These are phyloP conservation scores for Ramalina peruviana DNA, from an alignment of 495 filamentous ascomycete genomes.

Conservation along the genomic window DNA sequence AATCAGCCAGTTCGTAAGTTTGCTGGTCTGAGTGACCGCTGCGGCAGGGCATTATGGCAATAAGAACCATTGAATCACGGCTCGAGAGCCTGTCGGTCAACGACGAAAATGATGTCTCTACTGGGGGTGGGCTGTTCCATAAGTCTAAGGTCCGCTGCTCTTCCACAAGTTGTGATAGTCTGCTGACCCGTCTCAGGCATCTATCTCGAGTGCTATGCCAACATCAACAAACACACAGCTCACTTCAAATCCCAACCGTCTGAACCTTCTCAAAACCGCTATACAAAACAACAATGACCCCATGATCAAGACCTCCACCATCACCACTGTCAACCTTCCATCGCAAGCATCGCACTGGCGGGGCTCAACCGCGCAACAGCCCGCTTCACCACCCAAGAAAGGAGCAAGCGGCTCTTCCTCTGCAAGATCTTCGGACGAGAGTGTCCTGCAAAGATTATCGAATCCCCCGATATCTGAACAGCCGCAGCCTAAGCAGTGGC, in stretches of 20 bases:
- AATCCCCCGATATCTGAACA: conserved; percentile 44
- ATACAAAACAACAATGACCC: conserved; percentile 56
- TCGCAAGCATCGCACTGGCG: conserved; percentile 50
- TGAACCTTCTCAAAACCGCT: conserved; percentile 68
- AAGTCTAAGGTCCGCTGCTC: conserved; percentile 52
- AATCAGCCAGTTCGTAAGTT: no score
- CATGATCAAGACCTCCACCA: conserved; percentile 39
- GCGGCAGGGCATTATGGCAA: conserved; percentile 29
- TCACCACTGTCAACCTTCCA: conserved; percentile 47
- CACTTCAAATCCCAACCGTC: conserved; percentile 43
- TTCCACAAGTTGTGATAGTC: neutral
- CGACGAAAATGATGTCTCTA: conserved; percentile 56
- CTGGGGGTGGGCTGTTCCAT: conserved; percentile 34
- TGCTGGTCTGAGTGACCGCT: neutral
- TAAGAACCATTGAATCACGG: conserved; percentile 56
- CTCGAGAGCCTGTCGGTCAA: conserved; percentile 73
- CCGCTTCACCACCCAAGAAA: conserved; percentile 23
- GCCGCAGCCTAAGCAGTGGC: conserved; percentile 58
- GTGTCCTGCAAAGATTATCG: conserved; percentile 38
- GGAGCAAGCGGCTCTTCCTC: conserved; percentile 22
- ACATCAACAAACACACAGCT: conserved; percentile 39
- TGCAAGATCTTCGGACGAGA: conserved; percentile 40
- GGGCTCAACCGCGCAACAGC: conserved; percentile 29
- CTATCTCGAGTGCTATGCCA: conserved; percentile 35
- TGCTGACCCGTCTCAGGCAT: conserved; percentile 18